A percentile compares a stretch with the other conserved stretches of the same genome.
phyloP scores from a whole-genome alignment of 1,284 basidiomycete species.

The Apiotrichum veenhuisii region DNA sequence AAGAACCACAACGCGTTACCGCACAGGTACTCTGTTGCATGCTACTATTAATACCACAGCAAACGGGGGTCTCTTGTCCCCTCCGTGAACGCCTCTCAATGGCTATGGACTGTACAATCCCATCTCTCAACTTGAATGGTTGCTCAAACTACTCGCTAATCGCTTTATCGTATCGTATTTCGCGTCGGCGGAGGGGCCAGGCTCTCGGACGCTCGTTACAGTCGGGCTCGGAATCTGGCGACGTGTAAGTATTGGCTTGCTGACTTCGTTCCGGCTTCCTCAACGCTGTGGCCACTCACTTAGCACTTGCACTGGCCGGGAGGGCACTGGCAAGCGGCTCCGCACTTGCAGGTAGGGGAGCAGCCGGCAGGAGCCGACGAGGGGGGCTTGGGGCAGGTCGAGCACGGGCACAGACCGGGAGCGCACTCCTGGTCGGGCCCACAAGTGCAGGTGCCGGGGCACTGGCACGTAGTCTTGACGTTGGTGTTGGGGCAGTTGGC shows the following conservation, averaged over 20 bases:
- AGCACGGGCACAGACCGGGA: constrained; percentile 8
- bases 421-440: constrained; percentile 16
- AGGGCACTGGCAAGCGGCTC: constrained; percentile 21
- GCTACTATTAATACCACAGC: neutral
- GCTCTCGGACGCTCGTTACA: too few relatives aligned
- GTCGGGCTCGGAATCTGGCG: neutral
- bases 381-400: constrained; percentile 16
- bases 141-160: neutral
- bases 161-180: too few relatives aligned
- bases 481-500: constrained; percentile 19
- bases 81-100: neutral
- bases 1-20: neutral
- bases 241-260: neutral
- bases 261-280: neutral
- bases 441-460: constrained; percentile 11
- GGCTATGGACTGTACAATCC: neutral
- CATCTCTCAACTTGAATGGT: neutral
- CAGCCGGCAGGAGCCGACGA: neutral
- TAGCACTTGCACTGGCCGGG: constrained; percentile 28
- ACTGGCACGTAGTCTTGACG: constrained; percentile 14
- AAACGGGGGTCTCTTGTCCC: neutral
- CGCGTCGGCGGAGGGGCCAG: too few relatives aligned
- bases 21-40: neutral
- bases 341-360: constrained; percentile 11
- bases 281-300: neutral